Conservation (phyloP, 768 basidiomycete genomes). For the Pleurotus giganteus region DNA sequence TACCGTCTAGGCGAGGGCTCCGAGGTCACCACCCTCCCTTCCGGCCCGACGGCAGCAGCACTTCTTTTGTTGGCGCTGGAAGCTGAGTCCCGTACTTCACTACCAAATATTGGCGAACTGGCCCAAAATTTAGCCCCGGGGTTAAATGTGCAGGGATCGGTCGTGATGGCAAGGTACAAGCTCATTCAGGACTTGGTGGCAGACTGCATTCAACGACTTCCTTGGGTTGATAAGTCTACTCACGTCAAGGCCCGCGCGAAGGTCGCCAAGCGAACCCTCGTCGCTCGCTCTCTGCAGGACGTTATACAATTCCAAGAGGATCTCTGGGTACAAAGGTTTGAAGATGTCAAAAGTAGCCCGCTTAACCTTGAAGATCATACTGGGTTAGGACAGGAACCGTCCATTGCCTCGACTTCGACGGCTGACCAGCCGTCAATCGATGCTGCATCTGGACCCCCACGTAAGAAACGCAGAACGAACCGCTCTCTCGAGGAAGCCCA, state of each 20-base stretch:
- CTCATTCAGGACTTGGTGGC: conserved; percentile 58
- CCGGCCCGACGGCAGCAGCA: conserved; percentile 60
- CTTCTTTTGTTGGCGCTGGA: conserved; percentile 70
- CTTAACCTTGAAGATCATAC: conserved; percentile 28
- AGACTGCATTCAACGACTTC: conserved; percentile 60
- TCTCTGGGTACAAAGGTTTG: conserved; percentile 45
- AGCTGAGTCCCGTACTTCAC: conserved; percentile 52
- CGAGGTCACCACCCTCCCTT: conserved; percentile 35
- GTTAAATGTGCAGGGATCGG: conserved; percentile 46
- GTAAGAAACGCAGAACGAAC: conserved; percentile 30
- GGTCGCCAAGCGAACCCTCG: conserved; percentile 58
- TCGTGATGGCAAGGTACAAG: conserved; percentile 72
- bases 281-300: conserved; percentile 68
- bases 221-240: conserved; percentile 67
- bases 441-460: conserved; percentile 13
- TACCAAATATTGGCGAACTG: conserved; percentile 55
- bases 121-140: conserved; percentile 54
- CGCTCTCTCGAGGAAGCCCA: conserved; percentile 43
- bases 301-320: conserved; percentile 68
- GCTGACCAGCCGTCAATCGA: not conserved
- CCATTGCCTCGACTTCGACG: not conserved
- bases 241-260: conserved; percentile 53
- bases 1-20: conserved; percentile 34
- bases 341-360: conserved; percentile 32
- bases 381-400: conserved; percentile 14